phyloP scores from a whole-genome alignment of 495 filamentous ascomycete genomes.

The Aspergillus homomorphus region DNA sequence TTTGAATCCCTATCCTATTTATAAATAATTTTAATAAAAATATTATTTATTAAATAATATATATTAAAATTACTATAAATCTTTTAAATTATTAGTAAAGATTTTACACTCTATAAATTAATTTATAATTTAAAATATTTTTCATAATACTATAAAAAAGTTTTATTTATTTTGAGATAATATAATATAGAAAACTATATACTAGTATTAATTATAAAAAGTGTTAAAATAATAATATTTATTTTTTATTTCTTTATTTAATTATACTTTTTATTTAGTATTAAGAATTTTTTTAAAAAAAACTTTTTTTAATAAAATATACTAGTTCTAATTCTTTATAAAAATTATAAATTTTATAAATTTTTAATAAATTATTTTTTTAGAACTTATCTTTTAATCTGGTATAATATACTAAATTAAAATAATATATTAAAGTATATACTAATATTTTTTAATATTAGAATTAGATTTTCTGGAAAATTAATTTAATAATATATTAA shows the following conservation, averaged over 20 bases:
- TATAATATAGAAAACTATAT: background rate
- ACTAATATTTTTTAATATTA: constrained; percentile 6
- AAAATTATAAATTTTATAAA: constrained; percentile 1
- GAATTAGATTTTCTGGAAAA: background rate
- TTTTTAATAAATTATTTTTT: constrained; percentile 6
- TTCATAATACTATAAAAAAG: background rate
- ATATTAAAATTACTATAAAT: constrained; percentile 1
- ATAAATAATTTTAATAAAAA: background rate
- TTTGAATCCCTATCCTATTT: background rate
- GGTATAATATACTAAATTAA: too few species aligned
- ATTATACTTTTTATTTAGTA: constrained; percentile 10
- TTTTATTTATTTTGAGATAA: background rate
- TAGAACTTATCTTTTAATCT: background rate
- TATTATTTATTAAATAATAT: constrained; percentile 10
- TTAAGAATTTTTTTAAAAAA: constrained; percentile 12
- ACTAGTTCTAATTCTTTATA: constrained; percentile 2
- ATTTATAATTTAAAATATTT: constrained; percentile 8
- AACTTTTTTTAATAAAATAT: constrained; percentile 9
- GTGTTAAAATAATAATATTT: background rate
- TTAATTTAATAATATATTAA: background rate
- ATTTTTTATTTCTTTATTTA: background rate
- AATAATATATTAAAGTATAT: too few species aligned
- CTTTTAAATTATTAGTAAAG: background rate
- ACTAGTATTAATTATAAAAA: background rate
- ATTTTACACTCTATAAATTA: background rate